phyloP scores from a whole-genome alignment of 1,139 yeast species.

The Candida sp. region DNA sequence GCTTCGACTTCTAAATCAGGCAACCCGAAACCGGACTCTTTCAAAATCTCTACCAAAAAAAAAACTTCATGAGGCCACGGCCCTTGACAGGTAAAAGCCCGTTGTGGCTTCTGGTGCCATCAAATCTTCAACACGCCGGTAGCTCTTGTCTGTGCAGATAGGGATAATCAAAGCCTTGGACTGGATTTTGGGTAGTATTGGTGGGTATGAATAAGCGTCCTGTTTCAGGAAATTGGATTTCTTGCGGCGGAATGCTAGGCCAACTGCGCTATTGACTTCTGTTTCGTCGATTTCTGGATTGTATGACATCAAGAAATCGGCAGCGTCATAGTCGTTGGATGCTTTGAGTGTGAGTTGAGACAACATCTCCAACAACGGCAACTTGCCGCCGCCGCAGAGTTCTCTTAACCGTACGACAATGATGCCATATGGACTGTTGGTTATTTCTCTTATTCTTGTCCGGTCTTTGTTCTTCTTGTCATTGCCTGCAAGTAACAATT shows the following conservation, averaged over 20 bases:
- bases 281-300: conserved; percentile 19
- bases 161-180: conserved; percentile 28
- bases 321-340: conserved; percentile 25
- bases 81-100: conserved; percentile 38
- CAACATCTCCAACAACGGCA: conserved; percentile 38
- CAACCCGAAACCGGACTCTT: conserved; percentile 31
- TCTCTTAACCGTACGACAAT: conserved; percentile 42
- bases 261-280: background rate
- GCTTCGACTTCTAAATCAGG: conserved; percentile 38
- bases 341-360: conserved; percentile 37
- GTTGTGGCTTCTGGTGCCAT: conserved; percentile 38
- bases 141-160: conserved; percentile 43
- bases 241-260: too few relatives aligned
- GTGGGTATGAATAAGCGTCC: conserved; percentile 29
- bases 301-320: conserved; percentile 34
- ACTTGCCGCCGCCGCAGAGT: conserved; percentile 32
- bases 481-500: too few relatives aligned
- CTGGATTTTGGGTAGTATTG: conserved; percentile 36
- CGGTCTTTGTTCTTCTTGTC: too few relatives aligned
- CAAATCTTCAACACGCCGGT: conserved; percentile 40
- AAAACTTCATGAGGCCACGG: conserved; percentile 24
- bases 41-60: conserved; percentile 32
- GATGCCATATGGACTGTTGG: too few relatives aligned
- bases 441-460: too few relatives aligned
- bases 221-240: background rate